phyloP scores from a whole-genome alignment of 78 protist genomes.

The Dictyostelium intermedium region DNA sequence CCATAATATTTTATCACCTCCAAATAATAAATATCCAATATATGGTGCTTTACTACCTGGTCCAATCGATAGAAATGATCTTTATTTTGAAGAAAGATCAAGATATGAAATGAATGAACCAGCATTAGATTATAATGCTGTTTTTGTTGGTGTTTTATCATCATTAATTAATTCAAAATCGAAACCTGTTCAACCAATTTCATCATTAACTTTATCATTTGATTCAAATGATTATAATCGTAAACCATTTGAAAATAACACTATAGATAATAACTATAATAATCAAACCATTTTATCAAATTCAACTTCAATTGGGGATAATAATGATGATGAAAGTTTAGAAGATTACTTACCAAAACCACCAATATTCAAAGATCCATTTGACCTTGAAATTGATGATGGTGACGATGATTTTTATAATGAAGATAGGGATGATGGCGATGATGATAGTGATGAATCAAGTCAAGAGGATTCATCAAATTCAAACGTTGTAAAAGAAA shows the following conservation, averaged over 20 bases:
- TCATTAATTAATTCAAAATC: background rate
- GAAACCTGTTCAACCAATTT: background rate
- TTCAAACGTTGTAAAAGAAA: background rate
- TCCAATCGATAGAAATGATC: conserved; percentile 1
- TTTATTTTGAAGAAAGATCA: background rate
- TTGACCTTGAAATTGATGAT: background rate
- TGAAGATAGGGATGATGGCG: background rate
- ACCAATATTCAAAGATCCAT: background rate
- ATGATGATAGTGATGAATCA: background rate
- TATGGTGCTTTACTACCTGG: conserved; percentile 55
- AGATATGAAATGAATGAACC: conserved; percentile 2
- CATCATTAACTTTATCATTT: background rate
- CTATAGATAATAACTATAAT: background rate
- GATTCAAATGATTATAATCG: background rate
- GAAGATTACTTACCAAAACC: background rate
- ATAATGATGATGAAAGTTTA: background rate
- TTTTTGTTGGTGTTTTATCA: background rate
- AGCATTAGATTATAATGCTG: background rate
- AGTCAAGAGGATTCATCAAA: background rate
- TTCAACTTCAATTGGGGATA: background rate
- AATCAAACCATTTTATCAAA: background rate
- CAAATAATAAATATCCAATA: background rate
- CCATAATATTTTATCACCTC: background rate
- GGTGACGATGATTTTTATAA: background rate
- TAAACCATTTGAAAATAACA: background rate